Evolutionary conservation across 129 eudicot genomes (phyloP), one percentile per base, ranked within the genome.

Genomic region (Mikania micrantha): DNA sequence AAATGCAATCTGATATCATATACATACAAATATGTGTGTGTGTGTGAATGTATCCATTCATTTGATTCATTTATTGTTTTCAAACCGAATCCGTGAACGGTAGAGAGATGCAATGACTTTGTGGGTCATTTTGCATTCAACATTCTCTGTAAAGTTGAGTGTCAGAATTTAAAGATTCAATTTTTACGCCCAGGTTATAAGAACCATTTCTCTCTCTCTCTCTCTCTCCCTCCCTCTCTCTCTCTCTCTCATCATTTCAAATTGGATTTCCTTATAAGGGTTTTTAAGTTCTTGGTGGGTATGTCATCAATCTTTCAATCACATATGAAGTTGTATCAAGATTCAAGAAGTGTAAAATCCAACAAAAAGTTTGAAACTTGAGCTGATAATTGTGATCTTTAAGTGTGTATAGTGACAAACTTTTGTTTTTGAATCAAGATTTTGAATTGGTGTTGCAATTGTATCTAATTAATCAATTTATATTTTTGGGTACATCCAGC

Each of bases 101-200:
- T 66, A 54, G 72, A 49, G 80, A 60, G 61, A 69, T 74, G 60
- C 72, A 75, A 41, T 81, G 77, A 64, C 58, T 77, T 81, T 47
- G 69, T 79, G 81, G 76, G 72, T 74, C 77, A 82, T 67, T 75
- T 70, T 66, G 81, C 90, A 85, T 83, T 88, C 79, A 82, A 80
- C 79, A 80, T 77, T 79, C 79, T 78, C 82, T 80, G 77, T 56
- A 72, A 78, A 40, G 72, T 66, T 85, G 68, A 86, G 81, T 82
- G 95, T 75, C 86, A 85, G 85, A 40, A 61, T 67, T 79, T 70
- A 41, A 80, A 80, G 61, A 58, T 69, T 82, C 54, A 34, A 53
- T 67, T 31, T 70, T 40, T 62, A 10, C 69, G 13, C 70, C 39
- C 58, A 40, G 60, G 66, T 31, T 69, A 71, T 60, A 76, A 67